Evolutionary conservation across 2,329 filamentous ascomycete species (phyloP), one percentile per base, ranked within the genome.

Genomic region (Phialocephala sp.): DNA sequence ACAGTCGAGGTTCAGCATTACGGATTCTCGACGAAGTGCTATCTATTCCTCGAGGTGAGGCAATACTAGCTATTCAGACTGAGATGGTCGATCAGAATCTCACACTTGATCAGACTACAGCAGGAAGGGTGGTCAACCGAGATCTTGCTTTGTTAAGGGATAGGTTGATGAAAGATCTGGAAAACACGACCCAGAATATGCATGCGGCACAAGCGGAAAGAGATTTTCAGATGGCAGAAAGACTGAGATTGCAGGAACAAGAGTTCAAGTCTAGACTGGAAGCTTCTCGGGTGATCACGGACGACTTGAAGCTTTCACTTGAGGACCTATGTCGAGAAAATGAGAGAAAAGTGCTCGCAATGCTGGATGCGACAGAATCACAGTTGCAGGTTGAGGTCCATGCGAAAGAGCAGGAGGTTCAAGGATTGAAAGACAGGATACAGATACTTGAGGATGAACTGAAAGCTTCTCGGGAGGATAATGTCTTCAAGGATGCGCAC

Each of bases 71-170:
- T 27, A 54, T 54, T 27, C 47, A 54, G 24, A 24, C 22, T 8
- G 47, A 54, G 9, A 24, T 54, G 47, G 47, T 54, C 47, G 47
- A 54, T 54, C n/a, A 54, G 24, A 32, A 32, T 27, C 20, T 27
- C 6, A 54, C 20, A 32, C 15, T 54, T 8, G 47, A 32, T 20
- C 22, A 54, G 22, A 54, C 47, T 18, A 32, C 22, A 24, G 47
- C 47, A 27, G 47, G 47, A 2, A 18, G 15, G 20, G 47, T 12
- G 20, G 47, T 54, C n/a, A 24, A 54, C 12, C 8, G 27, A 32
- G 47, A 54, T 11, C 47, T 54, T 20, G 6, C 20, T 32, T 27
- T 20, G 24, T 27, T 24, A n/a, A 54, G 27, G 24, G 27, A 54
- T 32, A 54, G 22, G 47, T 12, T 32, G 14, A 54, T 12, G 47